Base-by-base conservation (phyloP, 148 eudicot genomes). In the Nepenthes mirabilis region DNA sequence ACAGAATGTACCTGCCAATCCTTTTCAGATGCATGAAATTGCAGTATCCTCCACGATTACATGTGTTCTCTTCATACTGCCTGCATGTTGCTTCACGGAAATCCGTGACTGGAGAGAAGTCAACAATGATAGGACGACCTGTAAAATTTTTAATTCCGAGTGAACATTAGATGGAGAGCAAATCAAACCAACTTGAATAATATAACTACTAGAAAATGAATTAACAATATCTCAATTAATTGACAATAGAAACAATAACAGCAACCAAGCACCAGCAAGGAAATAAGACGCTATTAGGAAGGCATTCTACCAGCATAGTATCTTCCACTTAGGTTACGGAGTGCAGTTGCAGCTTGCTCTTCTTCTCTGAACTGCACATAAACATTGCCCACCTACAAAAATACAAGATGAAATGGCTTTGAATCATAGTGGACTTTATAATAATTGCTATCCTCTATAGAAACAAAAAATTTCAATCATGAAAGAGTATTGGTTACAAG, bases 31-130 rank as follows among this genome's bases (percentile, higher is more conserved):
- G 98, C 98, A 91, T 91, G 51, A 91, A 88, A 67, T 91, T 91
- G 67, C 98, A 91, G 58, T 91, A 86, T 32, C 98, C 98, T 63
- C 96, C 98, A 60, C 94, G 94, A 63, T 85, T 91, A 82, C 98
- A 88, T 5, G 77, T 70, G 60, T 91, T 84, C 79, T 91, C 98
- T 73, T 91, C 98, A 66, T 88, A 91, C 52, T 88, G 96, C 70
- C 98, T 72, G 69, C 98, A 91, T 13, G 96, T 91, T 40, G 98
- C 96, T 76, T 91, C 98, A 68, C 98, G 94, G 47, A 91, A 91
- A 80, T 91, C 98, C 35, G 96, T 91, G 68, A 91, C 97, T 9
- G 97, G 97, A 12, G 97, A 91, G 75, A 81, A 91, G 70, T 91
- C 97, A 54, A 91, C 93, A 63, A 87, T 85, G 56, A 91, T 91